Base-by-base conservation (phyloP, 176 grass and related monocot genomes). In the Tillandsia fasciculata region DNA sequence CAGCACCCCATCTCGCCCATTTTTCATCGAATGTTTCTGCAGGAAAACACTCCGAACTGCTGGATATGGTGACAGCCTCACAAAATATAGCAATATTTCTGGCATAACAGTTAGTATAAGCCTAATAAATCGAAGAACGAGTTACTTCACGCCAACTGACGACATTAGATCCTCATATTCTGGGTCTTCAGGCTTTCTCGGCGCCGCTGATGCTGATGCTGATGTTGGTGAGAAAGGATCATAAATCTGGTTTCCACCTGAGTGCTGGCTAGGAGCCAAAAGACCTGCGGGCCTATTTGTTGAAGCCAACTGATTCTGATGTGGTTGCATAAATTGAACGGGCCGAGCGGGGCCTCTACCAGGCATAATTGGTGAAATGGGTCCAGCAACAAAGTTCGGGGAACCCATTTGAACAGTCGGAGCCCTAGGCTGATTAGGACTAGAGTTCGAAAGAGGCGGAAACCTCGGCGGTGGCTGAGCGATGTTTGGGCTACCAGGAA, bases 161-260 rank as follows among this genome's bases (percentile, higher is more conserved):
- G 87, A 73, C 84, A 87, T 90, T 75, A 87, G 71, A 86, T 91
- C 80, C 67, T 87, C 91, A 8, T 86, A 86, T 51, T 88, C 85
- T 54, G 83, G 67, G 68, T 96, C 92, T 5, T 70, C 66, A 7
- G 65, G 56, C 2, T 64, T 71, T 81, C 74, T 79, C 42, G 80
- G 69, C 10, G 67, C 59, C 0, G 59, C 27, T 28, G 20, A 20
- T 20, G 20, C 20, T 28, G 72, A 52, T 15, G 27, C 70, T 15
- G 78, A 65, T 1, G 71, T 77, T 5, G 85, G 83, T n/a, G 74
- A 79, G 67, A 96, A 86, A 64, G 88, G 85, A 66, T 91, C 80
- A 9, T 91, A 88, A 59, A 85, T 71, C 48, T 79, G 91, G 80
- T 63, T 83, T 26, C 27, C 73, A 63, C 81, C 63, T n/a, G 68